These are phyloP conservation scores for Chytriomyces sp. DNA, from an alignment of 192 early-diverging fungal genomes.

Conservation along the genomic window DNA sequence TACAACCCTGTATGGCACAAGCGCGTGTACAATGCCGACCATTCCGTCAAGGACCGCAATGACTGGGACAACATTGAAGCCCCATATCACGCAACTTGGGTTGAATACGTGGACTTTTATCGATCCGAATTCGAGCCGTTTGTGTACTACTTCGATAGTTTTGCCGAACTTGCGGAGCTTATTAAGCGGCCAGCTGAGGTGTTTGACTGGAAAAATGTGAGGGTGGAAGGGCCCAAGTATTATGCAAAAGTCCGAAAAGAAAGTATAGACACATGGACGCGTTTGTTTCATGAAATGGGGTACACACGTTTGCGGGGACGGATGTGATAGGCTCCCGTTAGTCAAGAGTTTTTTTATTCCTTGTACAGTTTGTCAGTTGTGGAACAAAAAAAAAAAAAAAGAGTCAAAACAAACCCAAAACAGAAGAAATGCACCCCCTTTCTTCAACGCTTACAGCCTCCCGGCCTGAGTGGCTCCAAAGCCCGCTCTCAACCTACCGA, in stretches of 20 bases:
- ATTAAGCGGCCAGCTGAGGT: not conserved
- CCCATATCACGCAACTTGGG: slow-evolving; percentile 15
- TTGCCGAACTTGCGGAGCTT: slow-evolving; percentile 16
- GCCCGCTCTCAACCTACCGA: not conserved
- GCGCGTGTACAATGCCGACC: not conserved
- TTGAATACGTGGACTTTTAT: slow-evolving; percentile 15
- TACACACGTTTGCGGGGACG: not conserved
- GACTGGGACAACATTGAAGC: not conserved
- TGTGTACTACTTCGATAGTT: slow-evolving; percentile 32
- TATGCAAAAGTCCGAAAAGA: slow-evolving; percentile 3
- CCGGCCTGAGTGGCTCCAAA: slow-evolving; percentile 5
- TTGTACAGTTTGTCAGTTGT: not conserved
- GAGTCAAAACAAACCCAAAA: slow-evolving; percentile 4
- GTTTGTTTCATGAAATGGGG: slow-evolving; percentile 14
- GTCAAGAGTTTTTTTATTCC: not conserved
- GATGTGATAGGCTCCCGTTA: not conserved
- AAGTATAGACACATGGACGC: slow-evolving; percentile 9
- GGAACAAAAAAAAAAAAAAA: not conserved
- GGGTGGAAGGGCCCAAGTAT: slow-evolving; percentile 17
- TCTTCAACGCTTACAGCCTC: not conserved
- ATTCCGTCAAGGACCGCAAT: not conserved
- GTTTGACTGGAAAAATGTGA: slow-evolving; percentile 28
- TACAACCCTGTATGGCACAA: not conserved
- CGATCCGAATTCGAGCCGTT: slow-evolving; percentile 16
- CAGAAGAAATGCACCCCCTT: not conserved